These are phyloP conservation scores for Eremothecium gossypii DNA, from an alignment of 1,139 yeast species.

Conservation along the genomic window DNA sequence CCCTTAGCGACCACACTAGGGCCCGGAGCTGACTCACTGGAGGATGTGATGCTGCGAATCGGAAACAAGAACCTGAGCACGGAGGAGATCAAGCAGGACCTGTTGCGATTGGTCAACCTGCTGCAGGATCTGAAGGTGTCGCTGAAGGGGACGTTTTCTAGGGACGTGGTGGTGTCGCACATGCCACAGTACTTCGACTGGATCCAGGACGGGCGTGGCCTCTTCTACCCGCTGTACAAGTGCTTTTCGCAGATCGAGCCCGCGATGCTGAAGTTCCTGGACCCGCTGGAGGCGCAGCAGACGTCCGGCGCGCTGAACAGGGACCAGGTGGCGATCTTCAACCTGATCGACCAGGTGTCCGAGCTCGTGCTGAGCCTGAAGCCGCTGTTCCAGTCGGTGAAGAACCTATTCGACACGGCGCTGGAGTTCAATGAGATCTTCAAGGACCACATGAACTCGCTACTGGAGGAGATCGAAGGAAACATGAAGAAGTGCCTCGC, in stretches of 20 bases:
- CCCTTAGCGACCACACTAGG: constrained; percentile 8
- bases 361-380: constrained; percentile 37
- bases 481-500: constrained; percentile 36
- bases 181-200: constrained; percentile 30
- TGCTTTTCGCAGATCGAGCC: constrained; percentile 41
- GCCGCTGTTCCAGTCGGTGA: constrained; percentile 32
- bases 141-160: not conserved
- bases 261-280: constrained; percentile 37
- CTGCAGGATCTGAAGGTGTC: not conserved
- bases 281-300: constrained; percentile 29
- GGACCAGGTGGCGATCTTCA: constrained; percentile 21
- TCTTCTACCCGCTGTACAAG: constrained; percentile 34
- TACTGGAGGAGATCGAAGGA: constrained; percentile 41
- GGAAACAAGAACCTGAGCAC: constrained; percentile 2
- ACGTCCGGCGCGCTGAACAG: constrained; percentile 9
- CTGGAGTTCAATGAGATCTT: constrained; percentile 51
- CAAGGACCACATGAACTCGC: constrained; percentile 41
- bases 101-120: constrained; percentile 1
- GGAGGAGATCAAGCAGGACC: constrained; percentile 1
- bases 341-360: constrained; percentile 30
- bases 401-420: constrained; percentile 44
- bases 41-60: not conserved
- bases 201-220: constrained; percentile 41
- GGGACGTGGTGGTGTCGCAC: constrained; percentile 6
- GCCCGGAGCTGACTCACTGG: constrained; percentile 4